Conservation (phyloP, 805 yeast species). For the Suhomyces emberorum region DNA sequence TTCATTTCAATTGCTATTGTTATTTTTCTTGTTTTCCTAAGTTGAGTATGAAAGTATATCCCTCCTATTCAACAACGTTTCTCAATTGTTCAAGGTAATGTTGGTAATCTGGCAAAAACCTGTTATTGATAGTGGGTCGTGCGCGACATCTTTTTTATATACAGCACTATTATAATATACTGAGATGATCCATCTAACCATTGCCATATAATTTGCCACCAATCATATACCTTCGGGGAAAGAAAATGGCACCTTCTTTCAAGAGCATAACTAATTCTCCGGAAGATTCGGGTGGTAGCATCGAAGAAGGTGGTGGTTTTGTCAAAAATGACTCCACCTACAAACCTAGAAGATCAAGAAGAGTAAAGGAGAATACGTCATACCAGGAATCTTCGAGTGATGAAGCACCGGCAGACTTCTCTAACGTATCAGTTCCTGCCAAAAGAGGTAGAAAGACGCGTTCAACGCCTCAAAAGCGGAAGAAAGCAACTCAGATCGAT, state of each 20-base stretch:
- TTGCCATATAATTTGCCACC: not conserved
- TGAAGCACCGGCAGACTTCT: conserved; percentile 11
- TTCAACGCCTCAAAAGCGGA: conserved; percentile 5
- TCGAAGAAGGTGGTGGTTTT: conserved; percentile 36
- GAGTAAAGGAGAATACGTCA: conserved; percentile 10
- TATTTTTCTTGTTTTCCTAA: too few species aligned
- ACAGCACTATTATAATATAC: too few species aligned
- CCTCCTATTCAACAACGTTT: too few species aligned
- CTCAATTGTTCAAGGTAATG: too few species aligned
- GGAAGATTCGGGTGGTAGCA: not conserved
- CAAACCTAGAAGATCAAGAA: conserved; percentile 14
- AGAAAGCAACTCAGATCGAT: conserved; percentile 12
- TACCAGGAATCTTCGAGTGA: conserved; percentile 27
- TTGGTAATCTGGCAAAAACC: too few species aligned
- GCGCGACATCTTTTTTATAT: too few species aligned
- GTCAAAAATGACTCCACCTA: conserved; percentile 36
- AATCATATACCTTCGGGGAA: too few species aligned
- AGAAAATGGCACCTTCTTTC: conserved; percentile 11
- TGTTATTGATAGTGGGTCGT: too few species aligned
- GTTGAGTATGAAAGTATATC: too few species aligned
- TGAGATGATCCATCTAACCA: too few species aligned
- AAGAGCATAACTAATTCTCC: not conserved
- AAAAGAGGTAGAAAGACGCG: conserved; percentile 11
- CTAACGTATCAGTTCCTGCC: conserved; percentile 8
- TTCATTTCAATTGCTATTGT: too few species aligned